phyloP scores from a whole-genome alignment of 495 filamentous ascomycete species.

The Annulohypoxylon moriforme region DNA sequence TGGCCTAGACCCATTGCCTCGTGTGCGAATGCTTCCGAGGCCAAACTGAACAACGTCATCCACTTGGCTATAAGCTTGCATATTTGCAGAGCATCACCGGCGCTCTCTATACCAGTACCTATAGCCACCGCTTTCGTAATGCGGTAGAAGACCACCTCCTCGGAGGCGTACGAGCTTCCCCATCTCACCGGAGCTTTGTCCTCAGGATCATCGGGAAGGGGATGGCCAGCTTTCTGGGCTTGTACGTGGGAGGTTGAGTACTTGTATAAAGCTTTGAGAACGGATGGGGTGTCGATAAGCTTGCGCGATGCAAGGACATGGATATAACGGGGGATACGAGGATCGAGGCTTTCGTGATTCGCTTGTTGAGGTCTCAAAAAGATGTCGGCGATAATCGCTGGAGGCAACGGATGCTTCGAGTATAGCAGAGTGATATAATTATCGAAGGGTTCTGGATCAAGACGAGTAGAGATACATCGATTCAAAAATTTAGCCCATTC shows the following conservation, averaged over 20 bases:
- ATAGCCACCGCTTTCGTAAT: conserved; percentile 59
- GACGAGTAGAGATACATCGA: conserved; percentile 58
- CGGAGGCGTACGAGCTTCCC: conserved; percentile 59
- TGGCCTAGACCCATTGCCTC: conserved; percentile 56
- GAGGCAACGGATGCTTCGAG: conserved; percentile 58
- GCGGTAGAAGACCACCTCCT: conserved; percentile 65
- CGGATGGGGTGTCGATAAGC: conserved; percentile 64
- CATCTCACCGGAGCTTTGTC: conserved; percentile 51
- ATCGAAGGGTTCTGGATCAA: conserved; percentile 61
- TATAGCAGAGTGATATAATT: conserved; percentile 53
- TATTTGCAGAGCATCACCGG: conserved; percentile 51
- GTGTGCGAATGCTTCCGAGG: conserved; percentile 54
- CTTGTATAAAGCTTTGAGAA: conserved; percentile 68
- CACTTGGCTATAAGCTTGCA: conserved; percentile 53
- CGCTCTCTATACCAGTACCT: conserved; percentile 51
- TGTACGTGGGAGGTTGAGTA: conserved; percentile 64
- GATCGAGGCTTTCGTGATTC: conserved; percentile 67
- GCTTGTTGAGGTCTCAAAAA: conserved; percentile 65
- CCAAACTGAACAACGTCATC: conserved; percentile 59
- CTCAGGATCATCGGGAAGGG: conserved; percentile 30
- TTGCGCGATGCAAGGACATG: conserved; percentile 67
- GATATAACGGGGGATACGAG: conserved; percentile 71
- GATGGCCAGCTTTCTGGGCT: conserved; percentile 44
- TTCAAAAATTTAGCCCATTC: conserved; percentile 63
- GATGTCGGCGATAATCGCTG: conserved; percentile 65